Evolutionary conservation across 176 grass and related monocot genomes (phyloP), one percentile per base, ranked within the genome.

Genomic region (Oryza australiensis): DNA sequence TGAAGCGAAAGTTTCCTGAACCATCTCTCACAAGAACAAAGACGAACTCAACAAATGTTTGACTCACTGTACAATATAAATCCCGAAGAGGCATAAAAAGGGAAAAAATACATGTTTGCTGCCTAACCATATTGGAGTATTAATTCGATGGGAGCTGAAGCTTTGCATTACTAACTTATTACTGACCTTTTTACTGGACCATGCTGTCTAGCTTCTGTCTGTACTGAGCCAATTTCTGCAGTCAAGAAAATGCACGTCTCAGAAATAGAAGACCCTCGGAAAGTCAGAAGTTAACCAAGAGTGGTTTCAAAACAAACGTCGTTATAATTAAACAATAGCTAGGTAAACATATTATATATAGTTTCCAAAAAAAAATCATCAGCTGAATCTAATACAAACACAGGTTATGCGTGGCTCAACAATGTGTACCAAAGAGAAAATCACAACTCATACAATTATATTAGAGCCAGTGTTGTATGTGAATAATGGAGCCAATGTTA

Each of bases 181-280:
- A 80, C 55, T 80, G 30, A 26, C 59, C 79, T 88, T 87, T 87
- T 92, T 26, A 88, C 64, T 64, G 34, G 53, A 82, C 62, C 90
- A 93, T 98, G 63, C 85, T 78, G 77, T 98, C 95, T 66, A 98
- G 92, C n/a, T 84, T 98, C 46, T 91, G 66, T 66, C 95, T 94
- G 81, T 98, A 98, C 28, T 85, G 89, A 86, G 90, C 95, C 86
- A 94, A 88, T 26, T 79, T 92, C 95, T 98, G 86, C 92, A 94
- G 48, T 43, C 23, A 66, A 83, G 74, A 75, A 85, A 57, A 24
- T 60, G 9, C 63, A 9, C 34, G 2, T 76, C 12, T 27, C 34
- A 85, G 60, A 80, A 28, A 48, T 70, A 80, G 67, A 60, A 4
- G 45, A 35, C 10, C 11, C 26, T 46, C 45, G 9, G 6, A 67